phyloP scores from a whole-genome alignment of 768 basidiomycete species.

The Galerina sulciceps region DNA sequence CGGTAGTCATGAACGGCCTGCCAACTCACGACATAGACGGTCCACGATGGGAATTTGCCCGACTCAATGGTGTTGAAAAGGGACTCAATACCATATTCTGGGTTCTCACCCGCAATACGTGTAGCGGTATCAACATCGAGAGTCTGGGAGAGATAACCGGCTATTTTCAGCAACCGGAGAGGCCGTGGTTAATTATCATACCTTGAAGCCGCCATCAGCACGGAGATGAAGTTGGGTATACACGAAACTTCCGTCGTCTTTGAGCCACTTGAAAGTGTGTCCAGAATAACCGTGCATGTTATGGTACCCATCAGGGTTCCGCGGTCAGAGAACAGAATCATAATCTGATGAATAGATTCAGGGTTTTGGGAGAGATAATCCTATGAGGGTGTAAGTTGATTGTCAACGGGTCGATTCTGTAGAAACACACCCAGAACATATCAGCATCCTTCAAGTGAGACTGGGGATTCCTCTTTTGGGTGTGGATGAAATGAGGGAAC shows the following conservation, averaged over 20 bases:
- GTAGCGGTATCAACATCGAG: constrained; percentile 69
- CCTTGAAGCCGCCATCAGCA: constrained; percentile 83
- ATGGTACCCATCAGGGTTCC: constrained; percentile 92
- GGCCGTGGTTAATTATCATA: constrained; percentile 22
- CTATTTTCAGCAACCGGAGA: constrained; percentile 6
- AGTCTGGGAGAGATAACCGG: constrained; percentile 49
- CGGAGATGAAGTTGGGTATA: constrained; percentile 89
- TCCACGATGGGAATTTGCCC: constrained; percentile 85
- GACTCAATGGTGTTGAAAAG: constrained; percentile 85
- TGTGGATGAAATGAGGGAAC: constrained; percentile 95
- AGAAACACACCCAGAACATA: constrained; percentile 72
- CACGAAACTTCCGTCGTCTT: constrained; percentile 80
- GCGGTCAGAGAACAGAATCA: constrained; percentile 95
- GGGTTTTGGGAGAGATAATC: constrained; percentile 90
- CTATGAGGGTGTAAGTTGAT: constrained; percentile 36
- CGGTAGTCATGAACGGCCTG: not conserved
- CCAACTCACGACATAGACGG: constrained; percentile 74
- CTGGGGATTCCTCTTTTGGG: constrained; percentile 89
- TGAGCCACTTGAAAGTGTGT: constrained; percentile 89
- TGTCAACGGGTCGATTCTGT: not conserved
- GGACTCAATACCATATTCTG: constrained; percentile 82
- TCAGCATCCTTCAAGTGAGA: constrained; percentile 90
- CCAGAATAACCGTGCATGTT: constrained; percentile 92
- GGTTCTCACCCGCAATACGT: constrained; percentile 71
- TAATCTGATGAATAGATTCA: constrained; percentile 86